A percentile compares a stretch with the other conserved stretches of the same genome.
Conservation (phyloP, 108 stramenopile species). For the Cyclotella distinguenda region DNA sequence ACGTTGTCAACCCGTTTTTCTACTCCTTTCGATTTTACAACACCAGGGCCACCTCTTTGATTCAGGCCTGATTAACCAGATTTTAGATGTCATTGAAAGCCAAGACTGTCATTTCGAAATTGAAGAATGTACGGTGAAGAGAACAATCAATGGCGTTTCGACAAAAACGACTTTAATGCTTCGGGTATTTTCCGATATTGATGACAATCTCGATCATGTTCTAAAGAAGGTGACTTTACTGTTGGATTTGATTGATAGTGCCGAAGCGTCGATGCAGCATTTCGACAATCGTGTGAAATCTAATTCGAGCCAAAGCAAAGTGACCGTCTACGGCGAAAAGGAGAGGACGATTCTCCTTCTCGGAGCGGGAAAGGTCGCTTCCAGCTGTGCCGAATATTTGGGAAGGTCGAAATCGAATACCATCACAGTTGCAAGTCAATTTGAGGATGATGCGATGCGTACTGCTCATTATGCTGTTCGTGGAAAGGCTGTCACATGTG, state of each 20-base stretch:
- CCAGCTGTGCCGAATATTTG: conserved; percentile 65
- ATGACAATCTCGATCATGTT: conserved; percentile 41
- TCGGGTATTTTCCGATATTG: conserved; percentile 39
- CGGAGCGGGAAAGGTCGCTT: conserved; percentile 81
- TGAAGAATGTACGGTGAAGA: conserved; percentile 55
- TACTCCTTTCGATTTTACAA: neutral
- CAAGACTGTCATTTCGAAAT: conserved; percentile 64
- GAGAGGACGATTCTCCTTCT: conserved; percentile 68
- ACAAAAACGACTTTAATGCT: conserved; percentile 49
- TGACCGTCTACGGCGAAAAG: conserved; percentile 28
- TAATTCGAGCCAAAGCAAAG: conserved; percentile 2
- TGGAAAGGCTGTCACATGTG: conserved; percentile 49
- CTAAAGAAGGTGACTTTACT: conserved; percentile 50
- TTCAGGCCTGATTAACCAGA: conserved; percentile 81
- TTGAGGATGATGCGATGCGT: conserved; percentile 57
- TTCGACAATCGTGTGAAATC: conserved; percentile 34
- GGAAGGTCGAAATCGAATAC: conserved; percentile 44
- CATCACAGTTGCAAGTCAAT: conserved; percentile 61
- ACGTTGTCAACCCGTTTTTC: neutral
- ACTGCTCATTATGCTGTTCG: conserved; percentile 45
- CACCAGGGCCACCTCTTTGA: conserved; percentile 64
- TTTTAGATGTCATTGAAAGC: conserved; percentile 72
- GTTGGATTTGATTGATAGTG: conserved; percentile 46
- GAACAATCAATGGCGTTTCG: conserved; percentile 21
- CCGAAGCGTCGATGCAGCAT: conserved; percentile 56